These are phyloP conservation scores for Fonsecaea monophora DNA, from an alignment of 2,329 filamentous ascomycete genomes.

Conservation along the genomic window DNA sequence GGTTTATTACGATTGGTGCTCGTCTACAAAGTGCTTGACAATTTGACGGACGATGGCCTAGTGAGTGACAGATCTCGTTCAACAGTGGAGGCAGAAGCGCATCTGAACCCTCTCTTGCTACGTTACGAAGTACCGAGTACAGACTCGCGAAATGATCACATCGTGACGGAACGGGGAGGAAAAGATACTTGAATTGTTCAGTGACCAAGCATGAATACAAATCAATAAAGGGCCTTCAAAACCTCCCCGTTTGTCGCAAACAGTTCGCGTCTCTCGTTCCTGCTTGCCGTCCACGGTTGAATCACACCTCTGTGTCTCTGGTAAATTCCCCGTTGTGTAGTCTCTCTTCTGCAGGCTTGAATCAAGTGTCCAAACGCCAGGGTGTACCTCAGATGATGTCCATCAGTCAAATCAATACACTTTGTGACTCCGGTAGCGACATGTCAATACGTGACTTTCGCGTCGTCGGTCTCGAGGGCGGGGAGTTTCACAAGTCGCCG, in stretches of 20 bases:
- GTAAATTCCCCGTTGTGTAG: slow-evolving; percentile 17
- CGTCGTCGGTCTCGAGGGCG: not conserved
- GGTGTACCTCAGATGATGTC: slow-evolving; percentile 16
- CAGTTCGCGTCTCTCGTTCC: not conserved
- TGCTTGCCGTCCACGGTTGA: slow-evolving; percentile 3
- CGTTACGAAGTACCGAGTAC: not conserved
- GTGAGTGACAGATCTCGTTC: not conserved
- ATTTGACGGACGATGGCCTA: not conserved
- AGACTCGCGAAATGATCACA: not conserved
- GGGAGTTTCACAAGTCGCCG: slow-evolving; percentile 55
- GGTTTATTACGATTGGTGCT: not conserved
- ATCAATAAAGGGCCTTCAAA: slow-evolving; percentile 21
- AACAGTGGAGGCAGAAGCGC: not conserved
- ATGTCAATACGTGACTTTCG: slow-evolving; percentile 3
- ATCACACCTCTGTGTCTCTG: not conserved
- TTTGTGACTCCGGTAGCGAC: slow-evolving; percentile 15
- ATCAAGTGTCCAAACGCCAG: slow-evolving; percentile 25
- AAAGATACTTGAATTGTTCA: slow-evolving; percentile 28
- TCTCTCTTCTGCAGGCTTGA: slow-evolving; percentile 13
- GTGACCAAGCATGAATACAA: slow-evolving; percentile 26
- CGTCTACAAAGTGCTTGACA: not conserved
- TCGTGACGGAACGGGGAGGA: slow-evolving; percentile 5
- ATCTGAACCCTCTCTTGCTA: not conserved
- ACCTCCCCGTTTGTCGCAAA: slow-evolving; percentile 21
- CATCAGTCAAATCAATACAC: slow-evolving; percentile 24